Base-by-base conservation (phyloP, 2,329 filamentous ascomycete species). In the Diaporthe aspalathi region DNA sequence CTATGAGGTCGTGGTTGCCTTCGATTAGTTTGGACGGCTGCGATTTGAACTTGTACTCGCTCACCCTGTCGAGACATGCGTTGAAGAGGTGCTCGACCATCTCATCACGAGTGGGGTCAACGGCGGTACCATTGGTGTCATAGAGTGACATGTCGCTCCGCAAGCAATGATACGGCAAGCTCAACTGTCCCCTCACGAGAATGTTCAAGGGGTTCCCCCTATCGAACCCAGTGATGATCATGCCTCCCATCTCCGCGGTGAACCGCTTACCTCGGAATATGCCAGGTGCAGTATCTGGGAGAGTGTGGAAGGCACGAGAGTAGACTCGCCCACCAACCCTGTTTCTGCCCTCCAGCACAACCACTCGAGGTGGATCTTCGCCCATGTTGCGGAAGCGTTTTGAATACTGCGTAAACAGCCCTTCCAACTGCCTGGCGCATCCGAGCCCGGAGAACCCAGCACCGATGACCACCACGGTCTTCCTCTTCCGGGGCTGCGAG, bases 161-260 rank as follows among this genome's bases (percentile, higher is more conserved):
- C 72, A 99, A 85, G 29, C 92, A 86, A 80, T 98, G 94, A 79
- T 97, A 98, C 20, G 91, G 91, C 24, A 99, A 87, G 32, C 92
- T 93, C 62, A 99, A 87, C 81, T 99, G 97, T 20, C 94, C 95
- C 75, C 96, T 91, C 70, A 99, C 91, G 72, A 99, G 90, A 62
- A 95, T 90, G 79, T 98, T 97, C 76, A 99, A 84, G 6, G 96
- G 96, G 76, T 99, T 99, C 22, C 97, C 97, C 75, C 94, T 90
- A 75, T 98, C 94, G 79, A 98, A 99, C 0, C 96, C 96, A 43
- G 97, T 98, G 73, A 99, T 94, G 72, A 99, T 98, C 87, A 99
- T 97, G 69, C 95, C 96, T 35, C 96, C 96, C 91, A 98, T 97
- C 80, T 99, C 96, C 40, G 94, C 96, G 24, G 95, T 98, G 78